A percentile compares a stretch with the other conserved stretches of the same genome.
These are phyloP conservation scores for Aspergillus neotritici DNA, from an alignment of 2,329 filamentous ascomycete species.

Conservation along the genomic window DNA sequence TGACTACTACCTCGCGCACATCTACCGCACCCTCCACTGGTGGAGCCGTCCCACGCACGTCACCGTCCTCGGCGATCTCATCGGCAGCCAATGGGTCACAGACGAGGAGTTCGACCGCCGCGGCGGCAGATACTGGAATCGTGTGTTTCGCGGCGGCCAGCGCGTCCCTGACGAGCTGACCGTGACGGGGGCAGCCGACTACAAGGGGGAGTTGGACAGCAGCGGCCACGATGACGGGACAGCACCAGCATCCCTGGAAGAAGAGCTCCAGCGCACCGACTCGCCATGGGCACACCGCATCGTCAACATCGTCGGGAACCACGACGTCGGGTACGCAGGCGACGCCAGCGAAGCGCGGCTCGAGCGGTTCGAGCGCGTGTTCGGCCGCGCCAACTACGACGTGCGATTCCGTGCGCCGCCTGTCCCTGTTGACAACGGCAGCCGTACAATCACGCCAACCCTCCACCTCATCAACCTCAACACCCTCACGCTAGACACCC, in stretches of 20 bases:
- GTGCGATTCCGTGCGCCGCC: slow-evolving; percentile 55
- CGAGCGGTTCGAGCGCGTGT: slow-evolving; percentile 73
- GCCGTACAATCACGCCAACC: slow-evolving; percentile 45
- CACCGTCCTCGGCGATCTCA: slow-evolving; percentile 79
- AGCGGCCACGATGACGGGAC: slow-evolving; percentile 19
- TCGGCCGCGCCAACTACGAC: slow-evolving; percentile 88
- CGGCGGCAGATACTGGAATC: slow-evolving; percentile 70
- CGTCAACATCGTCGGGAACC: slow-evolving; percentile 90
- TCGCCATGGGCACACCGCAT: slow-evolving; percentile 66
- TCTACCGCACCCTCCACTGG: slow-evolving; percentile 78
- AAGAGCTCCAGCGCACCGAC: slow-evolving; percentile 25
- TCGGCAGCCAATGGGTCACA: slow-evolving; percentile 92
- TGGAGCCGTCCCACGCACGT: slow-evolving; percentile 82
- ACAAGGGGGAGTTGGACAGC: too few relatives aligned
- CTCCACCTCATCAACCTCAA: slow-evolving; percentile 83
- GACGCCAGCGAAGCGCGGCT: slow-evolving; percentile 75
- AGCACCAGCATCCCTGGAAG: slow-evolving; percentile 26
- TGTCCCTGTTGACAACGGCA: not conserved
- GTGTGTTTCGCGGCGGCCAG: slow-evolving; percentile 65
- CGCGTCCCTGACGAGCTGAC: slow-evolving; percentile 51
- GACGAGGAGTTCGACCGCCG: slow-evolving; percentile 76
- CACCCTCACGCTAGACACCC: slow-evolving; percentile 87
- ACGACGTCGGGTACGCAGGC: slow-evolving; percentile 93
- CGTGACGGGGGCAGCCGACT: slow-evolving; percentile 21
- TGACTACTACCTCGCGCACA: slow-evolving; percentile 89